Conservation (phyloP, 169 alveolate genomes). For the Cystoisospora suis region DNA sequence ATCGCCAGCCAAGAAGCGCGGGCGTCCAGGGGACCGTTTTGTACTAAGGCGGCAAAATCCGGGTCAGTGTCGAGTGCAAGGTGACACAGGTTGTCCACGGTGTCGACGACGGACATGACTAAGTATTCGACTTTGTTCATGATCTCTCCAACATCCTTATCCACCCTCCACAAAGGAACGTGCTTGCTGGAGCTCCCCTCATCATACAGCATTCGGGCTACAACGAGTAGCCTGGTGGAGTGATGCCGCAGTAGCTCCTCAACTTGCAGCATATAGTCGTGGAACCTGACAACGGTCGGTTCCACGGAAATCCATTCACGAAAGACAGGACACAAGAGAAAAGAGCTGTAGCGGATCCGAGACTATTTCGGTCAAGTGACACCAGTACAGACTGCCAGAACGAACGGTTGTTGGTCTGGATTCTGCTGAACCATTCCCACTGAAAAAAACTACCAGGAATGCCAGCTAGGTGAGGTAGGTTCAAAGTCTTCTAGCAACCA, state of each 20-base stretch:
- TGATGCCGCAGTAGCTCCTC: conserved; percentile 29
- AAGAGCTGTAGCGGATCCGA: too few relatives aligned
- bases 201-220: conserved; percentile 28
- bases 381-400: too few relatives aligned
- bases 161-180: conserved; percentile 17
- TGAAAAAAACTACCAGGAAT: too few relatives aligned
- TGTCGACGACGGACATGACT: conserved; percentile 25
- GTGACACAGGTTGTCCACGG: conserved; percentile 16
- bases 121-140: conserved; percentile 23
- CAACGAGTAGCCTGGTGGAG: conserved; percentile 16
- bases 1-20: not conserved
- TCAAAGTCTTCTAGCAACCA: too few relatives aligned
- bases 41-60: not conserved
- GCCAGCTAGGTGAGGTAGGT: too few relatives aligned
- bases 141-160: not conserved
- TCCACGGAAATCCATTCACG: too few relatives aligned
- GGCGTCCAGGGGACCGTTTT: not conserved
- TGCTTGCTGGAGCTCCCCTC: conserved; percentile 20
- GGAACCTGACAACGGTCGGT: not conserved
- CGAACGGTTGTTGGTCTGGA: too few relatives aligned
- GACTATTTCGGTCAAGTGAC: too few relatives aligned
- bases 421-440: too few relatives aligned
- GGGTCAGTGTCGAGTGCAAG: conserved; percentile 21
- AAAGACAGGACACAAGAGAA: too few relatives aligned
- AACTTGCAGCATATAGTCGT: conserved; percentile 16